Percentiles rank a stretch among this genome's conserved stretches.
Conservation (phyloP, 73 alveolate genomes). For the Breviolum minutum region DNA sequence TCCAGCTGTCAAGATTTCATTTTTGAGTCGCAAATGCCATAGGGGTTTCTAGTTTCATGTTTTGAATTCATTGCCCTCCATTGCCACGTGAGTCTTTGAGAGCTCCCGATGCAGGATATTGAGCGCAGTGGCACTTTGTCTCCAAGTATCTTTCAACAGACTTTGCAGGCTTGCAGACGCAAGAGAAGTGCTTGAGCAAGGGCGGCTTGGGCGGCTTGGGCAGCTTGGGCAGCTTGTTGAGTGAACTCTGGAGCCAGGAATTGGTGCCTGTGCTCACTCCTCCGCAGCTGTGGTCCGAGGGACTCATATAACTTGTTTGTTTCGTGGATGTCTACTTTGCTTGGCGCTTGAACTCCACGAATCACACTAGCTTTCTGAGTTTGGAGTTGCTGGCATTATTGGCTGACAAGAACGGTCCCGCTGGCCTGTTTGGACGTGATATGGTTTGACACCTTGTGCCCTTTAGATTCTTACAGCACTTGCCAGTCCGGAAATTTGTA, state of each 20-base stretch:
- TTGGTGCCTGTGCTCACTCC: slow-evolving; percentile 91
- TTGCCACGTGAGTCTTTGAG: not conserved
- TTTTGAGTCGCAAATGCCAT: not conserved
- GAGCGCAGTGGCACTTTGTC: slow-evolving; percentile 94
- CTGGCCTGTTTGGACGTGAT: not conserved
- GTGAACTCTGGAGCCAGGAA: not conserved
- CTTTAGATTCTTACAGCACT: not conserved
- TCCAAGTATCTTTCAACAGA: slow-evolving; percentile 66
- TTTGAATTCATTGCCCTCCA: not conserved
- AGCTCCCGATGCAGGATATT: slow-evolving; percentile 12
- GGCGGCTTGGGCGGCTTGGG: not conserved
- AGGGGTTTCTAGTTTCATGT: not conserved
- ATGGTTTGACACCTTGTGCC: too few species aligned
- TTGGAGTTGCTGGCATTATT: slow-evolving; percentile 67
- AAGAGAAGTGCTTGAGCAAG: not conserved
- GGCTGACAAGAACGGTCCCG: slow-evolving; percentile 71
- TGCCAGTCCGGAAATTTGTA: too few species aligned
- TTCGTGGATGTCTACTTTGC: too few species aligned
- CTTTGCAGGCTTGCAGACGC: slow-evolving; percentile 15
- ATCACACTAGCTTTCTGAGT: not conserved
- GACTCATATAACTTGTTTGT: not conserved
- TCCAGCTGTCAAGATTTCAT: not conserved
- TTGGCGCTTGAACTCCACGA: not conserved
- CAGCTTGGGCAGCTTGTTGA: not conserved
- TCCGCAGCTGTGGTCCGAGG: slow-evolving; percentile 61